Conservation (phyloP, 129 eudicot species). For the Lactuca saligna region DNA sequence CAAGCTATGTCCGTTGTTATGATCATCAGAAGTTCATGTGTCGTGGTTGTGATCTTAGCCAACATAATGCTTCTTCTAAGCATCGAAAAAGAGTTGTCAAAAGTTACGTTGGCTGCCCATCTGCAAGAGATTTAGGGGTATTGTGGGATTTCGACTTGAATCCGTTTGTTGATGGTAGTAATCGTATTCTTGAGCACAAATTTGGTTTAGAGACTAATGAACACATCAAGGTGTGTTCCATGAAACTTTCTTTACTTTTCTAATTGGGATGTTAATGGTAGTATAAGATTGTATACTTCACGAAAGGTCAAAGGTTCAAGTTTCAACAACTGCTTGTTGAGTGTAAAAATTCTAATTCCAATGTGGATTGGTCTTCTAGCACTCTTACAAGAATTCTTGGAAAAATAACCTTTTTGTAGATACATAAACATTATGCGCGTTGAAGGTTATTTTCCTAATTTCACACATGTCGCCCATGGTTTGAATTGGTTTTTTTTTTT, state of each 20-base stretch:
- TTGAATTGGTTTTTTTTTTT: constrained; percentile 1
- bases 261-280: neutral
- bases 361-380: neutral
- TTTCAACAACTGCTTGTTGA: too few species aligned
- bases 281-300: too few species aligned
- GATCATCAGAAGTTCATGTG: constrained; percentile 77
- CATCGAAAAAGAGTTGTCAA: constrained; percentile 51
- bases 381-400: neutral
- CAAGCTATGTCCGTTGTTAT: constrained; percentile 47
- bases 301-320: too few species aligned
- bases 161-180: constrained; percentile 24
- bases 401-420: neutral
- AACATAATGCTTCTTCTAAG: constrained; percentile 44
- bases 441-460: constrained; percentile 3
- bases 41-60: constrained; percentile 53
- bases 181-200: constrained; percentile 12
- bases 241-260: neutral
- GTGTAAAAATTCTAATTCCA: too few species aligned
- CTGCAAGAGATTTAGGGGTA: constrained; percentile 65
- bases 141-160: constrained; percentile 63
- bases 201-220: constrained; percentile 19
- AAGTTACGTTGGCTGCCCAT: constrained; percentile 71
- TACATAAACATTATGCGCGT: neutral
- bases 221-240: constrained; percentile 34
- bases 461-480: neutral